A percentile compares a stretch with the other conserved stretches of the same genome.
phyloP scores from a whole-genome alignment of 2,329 filamentous ascomycete genomes.

The Fusarium incarnatum region DNA sequence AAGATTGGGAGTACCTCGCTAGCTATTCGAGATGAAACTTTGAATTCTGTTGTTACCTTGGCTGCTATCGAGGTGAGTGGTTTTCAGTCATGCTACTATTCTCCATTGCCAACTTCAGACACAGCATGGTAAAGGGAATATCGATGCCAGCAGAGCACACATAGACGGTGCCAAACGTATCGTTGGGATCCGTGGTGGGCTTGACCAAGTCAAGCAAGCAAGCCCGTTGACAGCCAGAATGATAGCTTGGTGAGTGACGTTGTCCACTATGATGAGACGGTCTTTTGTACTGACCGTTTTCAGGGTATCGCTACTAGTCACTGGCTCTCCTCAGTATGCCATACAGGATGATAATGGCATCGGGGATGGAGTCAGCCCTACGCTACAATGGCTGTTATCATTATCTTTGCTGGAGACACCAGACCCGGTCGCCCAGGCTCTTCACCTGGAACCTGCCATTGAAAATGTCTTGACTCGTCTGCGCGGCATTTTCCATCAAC shows the following conservation, averaged over 20 bases:
- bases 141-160: slow-evolving; percentile 58
- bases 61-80: slow-evolving; percentile 66
- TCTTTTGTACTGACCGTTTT: neutral
- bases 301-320: slow-evolving; percentile 70
- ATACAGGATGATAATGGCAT: slow-evolving; percentile 62
- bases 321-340: slow-evolving; percentile 63
- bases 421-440: slow-evolving; percentile 20
- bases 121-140: slow-evolving; percentile 66
- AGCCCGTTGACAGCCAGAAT: slow-evolving; percentile 67
- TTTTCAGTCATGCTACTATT: rapidly evolving
- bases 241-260: slow-evolving; percentile 61
- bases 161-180: slow-evolving; percentile 62
- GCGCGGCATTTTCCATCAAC: slow-evolving; percentile 55
- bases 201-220: slow-evolving; percentile 58
- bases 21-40: slow-evolving; percentile 65
- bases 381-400: slow-evolving; percentile 60
- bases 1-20: slow-evolving; percentile 60
- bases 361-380: slow-evolving; percentile 62
- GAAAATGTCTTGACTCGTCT: slow-evolving; percentile 57
- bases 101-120: neutral
- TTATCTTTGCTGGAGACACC: slow-evolving; percentile 12
- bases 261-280: rapidly evolving
- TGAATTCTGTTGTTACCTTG: slow-evolving; percentile 68
- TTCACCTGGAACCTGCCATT: slow-evolving; percentile 52
- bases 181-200: slow-evolving; percentile 63